Percentiles rank a stretch among this genome's conserved stretches.
phyloP scores from a whole-genome alignment of 1,139 yeast species.

The Nakaseomyces delphensis region DNA sequence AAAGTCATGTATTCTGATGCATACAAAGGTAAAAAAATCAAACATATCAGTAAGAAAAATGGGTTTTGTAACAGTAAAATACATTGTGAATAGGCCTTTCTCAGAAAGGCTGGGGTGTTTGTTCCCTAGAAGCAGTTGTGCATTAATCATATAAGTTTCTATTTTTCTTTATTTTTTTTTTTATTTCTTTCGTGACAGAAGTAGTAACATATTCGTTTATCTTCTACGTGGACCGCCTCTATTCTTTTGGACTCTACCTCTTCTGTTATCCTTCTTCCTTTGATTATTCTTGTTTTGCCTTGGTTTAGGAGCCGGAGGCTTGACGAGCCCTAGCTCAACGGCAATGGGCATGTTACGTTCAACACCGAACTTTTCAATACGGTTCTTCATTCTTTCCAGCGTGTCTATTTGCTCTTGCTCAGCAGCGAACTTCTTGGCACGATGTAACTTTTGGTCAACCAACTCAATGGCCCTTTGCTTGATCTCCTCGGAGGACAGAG shows the following conservation, averaged over 20 bases:
- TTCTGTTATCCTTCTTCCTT: constrained; percentile 7
- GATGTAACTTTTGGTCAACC: constrained; percentile 54
- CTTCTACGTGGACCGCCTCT: constrained; percentile 8
- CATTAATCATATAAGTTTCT: too few species aligned
- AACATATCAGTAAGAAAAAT: not conserved
- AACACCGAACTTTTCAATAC: constrained; percentile 81
- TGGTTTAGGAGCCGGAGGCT: constrained; percentile 8
- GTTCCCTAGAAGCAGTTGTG: too few species aligned
- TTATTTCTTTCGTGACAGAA: not conserved
- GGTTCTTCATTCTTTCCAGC: constrained; percentile 50
- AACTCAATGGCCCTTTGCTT: constrained; percentile 61
- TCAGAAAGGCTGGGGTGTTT: too few species aligned
- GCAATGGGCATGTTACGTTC: constrained; percentile 61
- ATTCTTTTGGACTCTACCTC: constrained; percentile 7
- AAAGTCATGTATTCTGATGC: not conserved
- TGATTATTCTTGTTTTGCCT: constrained; percentile 9
- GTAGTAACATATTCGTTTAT: too few species aligned
- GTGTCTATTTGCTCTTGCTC: constrained; percentile 39
- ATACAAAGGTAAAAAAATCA: not conserved
- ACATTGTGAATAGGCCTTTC: not conserved
- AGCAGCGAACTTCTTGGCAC: constrained; percentile 74
- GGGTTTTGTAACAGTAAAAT: too few species aligned
- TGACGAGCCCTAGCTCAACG: constrained; percentile 49
- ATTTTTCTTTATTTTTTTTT: too few species aligned
- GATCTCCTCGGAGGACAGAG: constrained; percentile 56